A percentile compares a stretch with the other conserved stretches of the same genome.
phyloP scores from a whole-genome alignment of 208 protist genomes.

The Crithidia fasciculata region DNA sequence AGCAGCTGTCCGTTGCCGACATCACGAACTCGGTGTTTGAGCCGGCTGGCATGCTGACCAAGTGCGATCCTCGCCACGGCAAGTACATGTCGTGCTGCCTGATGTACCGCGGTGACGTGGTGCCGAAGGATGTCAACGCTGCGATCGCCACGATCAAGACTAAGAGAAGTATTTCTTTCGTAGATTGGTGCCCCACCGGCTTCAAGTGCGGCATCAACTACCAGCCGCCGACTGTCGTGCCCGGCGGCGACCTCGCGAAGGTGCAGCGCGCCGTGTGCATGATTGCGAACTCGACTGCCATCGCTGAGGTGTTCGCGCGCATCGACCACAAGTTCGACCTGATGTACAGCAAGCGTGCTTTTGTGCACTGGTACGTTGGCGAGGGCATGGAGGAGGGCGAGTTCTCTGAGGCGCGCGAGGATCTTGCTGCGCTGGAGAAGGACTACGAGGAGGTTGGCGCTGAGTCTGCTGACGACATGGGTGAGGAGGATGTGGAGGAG shows the following conservation, averaged over 20 bases:
- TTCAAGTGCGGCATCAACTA: slow-evolving; percentile 99
- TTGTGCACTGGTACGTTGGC: slow-evolving; percentile 95
- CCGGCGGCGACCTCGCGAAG: slow-evolving; percentile 95
- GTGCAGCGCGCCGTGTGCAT: slow-evolving; percentile 96
- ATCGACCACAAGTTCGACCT: slow-evolving; percentile 97
- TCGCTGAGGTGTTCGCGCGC: slow-evolving; percentile 94
- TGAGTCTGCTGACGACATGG: slow-evolving; percentile 89
- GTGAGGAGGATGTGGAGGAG: slow-evolving; percentile 95
- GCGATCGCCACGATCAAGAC: slow-evolving; percentile 95
- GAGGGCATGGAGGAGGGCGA: slow-evolving; percentile 98
- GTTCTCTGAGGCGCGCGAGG: slow-evolving; percentile 96
- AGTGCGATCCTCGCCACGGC: slow-evolving; percentile 95
- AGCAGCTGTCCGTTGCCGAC: slow-evolving; percentile 61
- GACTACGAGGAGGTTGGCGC: slow-evolving; percentile 91
- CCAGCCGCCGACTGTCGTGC: slow-evolving; percentile 96
- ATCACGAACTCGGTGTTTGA: slow-evolving; percentile 97
- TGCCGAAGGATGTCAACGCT: slow-evolving; percentile 97
- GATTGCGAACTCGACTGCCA: slow-evolving; percentile 93
- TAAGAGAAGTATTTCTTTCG: slow-evolving; percentile 95
- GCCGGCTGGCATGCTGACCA: slow-evolving; percentile 94
- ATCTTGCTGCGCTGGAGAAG: slow-evolving; percentile 96
- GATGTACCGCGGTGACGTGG: slow-evolving; percentile 98
- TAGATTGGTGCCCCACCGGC: slow-evolving; percentile 97
- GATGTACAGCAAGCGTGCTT: slow-evolving; percentile 73
- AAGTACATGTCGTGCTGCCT: slow-evolving; percentile 98